These are phyloP conservation scores for Leishmania braziliensis DNA, from an alignment of 208 protist genomes.

Conservation along the genomic window DNA sequence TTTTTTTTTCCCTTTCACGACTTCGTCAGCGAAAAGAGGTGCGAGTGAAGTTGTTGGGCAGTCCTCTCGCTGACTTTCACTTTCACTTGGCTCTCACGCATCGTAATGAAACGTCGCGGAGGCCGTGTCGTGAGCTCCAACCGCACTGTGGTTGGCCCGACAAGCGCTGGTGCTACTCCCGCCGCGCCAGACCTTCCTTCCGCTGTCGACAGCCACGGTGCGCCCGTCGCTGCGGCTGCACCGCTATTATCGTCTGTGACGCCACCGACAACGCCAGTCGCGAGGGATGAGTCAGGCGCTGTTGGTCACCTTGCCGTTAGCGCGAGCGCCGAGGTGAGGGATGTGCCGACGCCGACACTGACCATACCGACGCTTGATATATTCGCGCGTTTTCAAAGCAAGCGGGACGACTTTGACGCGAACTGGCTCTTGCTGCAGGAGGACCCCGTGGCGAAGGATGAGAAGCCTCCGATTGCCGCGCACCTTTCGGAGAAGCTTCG, in stretches of 20 bases:
- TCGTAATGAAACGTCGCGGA: conserved; percentile 37
- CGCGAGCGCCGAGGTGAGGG: conserved; percentile 1
- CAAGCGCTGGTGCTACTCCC: background rate
- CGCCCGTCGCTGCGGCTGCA: background rate
- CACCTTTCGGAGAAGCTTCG: conserved; percentile 53
- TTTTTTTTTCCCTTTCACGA: background rate
- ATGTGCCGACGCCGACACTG: conserved; percentile 28
- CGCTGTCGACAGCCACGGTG: background rate
- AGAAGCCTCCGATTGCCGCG: conserved; percentile 28
- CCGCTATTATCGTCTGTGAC: conserved; percentile 1
- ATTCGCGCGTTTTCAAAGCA: conserved; percentile 71
- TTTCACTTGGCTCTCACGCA: background rate
- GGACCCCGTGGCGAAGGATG: conserved; percentile 29
- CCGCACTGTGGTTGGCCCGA: conserved; percentile 18
- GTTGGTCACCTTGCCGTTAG: background rate
- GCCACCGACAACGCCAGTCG: background rate
- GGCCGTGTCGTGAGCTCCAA: conserved; percentile 41
- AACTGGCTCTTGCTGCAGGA: conserved; percentile 80
- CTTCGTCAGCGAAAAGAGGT: too few species aligned
- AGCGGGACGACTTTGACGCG: conserved; percentile 61
- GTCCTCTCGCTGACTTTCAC: too few species aligned
- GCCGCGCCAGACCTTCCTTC: background rate
- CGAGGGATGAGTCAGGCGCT: background rate
- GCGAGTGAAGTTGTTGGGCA: too few species aligned
- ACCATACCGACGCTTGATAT: conserved; percentile 55